These are phyloP conservation scores for Barnettozyma salicaria DNA, from an alignment of 805 yeast species.

Conservation along the genomic window DNA sequence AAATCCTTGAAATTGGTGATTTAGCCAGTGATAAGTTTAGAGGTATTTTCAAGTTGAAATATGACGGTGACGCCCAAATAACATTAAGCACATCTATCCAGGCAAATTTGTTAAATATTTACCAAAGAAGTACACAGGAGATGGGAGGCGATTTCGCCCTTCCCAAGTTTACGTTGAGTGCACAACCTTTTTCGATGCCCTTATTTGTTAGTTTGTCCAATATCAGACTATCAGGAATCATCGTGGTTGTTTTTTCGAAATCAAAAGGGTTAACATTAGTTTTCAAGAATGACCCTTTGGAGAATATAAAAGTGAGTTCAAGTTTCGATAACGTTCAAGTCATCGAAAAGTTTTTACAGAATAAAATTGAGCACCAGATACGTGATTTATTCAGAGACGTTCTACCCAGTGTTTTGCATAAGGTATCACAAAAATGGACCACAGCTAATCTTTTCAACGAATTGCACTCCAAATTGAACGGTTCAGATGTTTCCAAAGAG, in stretches of 20 bases:
- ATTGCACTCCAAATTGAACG: constrained; percentile 18
- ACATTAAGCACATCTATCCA: constrained; percentile 75
- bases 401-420: constrained; percentile 73
- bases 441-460: constrained; percentile 30
- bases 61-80: constrained; percentile 69
- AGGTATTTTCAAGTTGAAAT: constrained; percentile 74
- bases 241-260: constrained; percentile 76
- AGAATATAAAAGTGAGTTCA: constrained; percentile 72
- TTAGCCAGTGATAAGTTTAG: constrained; percentile 68
- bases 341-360: constrained; percentile 74
- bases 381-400: constrained; percentile 78
- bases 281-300: constrained; percentile 84
- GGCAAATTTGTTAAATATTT: constrained; percentile 76
- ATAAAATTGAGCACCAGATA: constrained; percentile 76
- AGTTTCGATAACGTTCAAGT: constrained; percentile 85
- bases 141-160: constrained; percentile 45
- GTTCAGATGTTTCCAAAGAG: constrained; percentile 18
- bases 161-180: constrained; percentile 62
- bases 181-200: constrained; percentile 70
- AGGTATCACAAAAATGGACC: constrained; percentile 64
- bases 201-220: constrained; percentile 68
- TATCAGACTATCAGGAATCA: constrained; percentile 70
- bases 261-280: constrained; percentile 81
- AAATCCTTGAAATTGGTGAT: constrained; percentile 79
- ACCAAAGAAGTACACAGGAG: constrained; percentile 30